Evolutionary conservation across 2,329 filamentous ascomycete species (phyloP), one percentile per base, ranked within the genome.

Genomic region (Fusarium sororula): DNA sequence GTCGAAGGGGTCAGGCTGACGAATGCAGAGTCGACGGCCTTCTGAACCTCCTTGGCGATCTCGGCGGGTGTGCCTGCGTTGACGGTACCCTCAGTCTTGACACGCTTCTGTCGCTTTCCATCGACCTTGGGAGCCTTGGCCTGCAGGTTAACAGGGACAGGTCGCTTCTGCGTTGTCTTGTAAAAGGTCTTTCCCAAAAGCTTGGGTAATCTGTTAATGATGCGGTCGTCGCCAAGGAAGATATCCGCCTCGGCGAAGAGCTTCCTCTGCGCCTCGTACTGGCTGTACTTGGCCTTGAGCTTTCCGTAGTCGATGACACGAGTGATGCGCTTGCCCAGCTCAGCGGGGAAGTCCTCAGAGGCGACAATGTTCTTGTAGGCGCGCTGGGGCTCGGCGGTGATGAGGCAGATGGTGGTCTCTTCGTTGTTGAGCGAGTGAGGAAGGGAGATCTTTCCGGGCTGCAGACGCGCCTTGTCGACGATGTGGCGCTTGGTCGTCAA

Each of bases 131-230:
- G 86, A 60, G 87, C 87, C 81, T 90, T 87, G 72, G 91, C 83
- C 78, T 86, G 88, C 70, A 98, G 88, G 48, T 88, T 87, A 42
- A 98, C 89, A 32, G 96, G 95, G 66, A 99, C 91, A 15, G 96
- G 96, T 44, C 96, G 89, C 88, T 98, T 98, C 73, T 85, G 84
- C 7, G 92, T 94, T 64, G 85, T 88, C 85, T 95, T 93, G 89
- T 96, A 98, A 83, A 99, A 98, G 4, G 92, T 92, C 86, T 98
- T 98, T 77, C 96, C 96, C 18, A 99, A 90, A 6, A 91, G 86
- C 74, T 90, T 89, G 64, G 95, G 94, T 68, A 98, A 88, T 35
- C 87, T 85, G 81, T 89, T 91, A 80, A 92, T 87, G 78, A 99
- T 93, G 55, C 96, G 89, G 80, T 98, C 94, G 82, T 99, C 96